phyloP scores from a whole-genome alignment of 2,329 filamentous ascomycete genomes.

The Ophiosphaerella herpotricha region DNA sequence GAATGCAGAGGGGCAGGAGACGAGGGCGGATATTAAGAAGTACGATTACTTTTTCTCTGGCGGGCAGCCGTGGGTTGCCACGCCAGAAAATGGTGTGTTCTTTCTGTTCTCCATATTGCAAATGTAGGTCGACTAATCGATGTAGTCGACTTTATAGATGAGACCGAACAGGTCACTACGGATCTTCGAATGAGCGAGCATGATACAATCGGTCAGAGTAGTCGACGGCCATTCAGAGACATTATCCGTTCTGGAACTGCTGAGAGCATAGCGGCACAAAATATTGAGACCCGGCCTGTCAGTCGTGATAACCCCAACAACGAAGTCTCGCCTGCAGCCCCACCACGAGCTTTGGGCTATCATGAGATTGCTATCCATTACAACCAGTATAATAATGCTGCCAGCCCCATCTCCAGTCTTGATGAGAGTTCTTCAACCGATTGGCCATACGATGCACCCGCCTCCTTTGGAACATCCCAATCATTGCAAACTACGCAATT shows the following conservation, averaged over 20 bases:
- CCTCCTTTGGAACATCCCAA: neutral
- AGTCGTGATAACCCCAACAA: neutral
- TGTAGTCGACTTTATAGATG: slow-evolving; percentile 24
- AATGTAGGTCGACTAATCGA: slow-evolving; percentile 1
- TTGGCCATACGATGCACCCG: slow-evolving; percentile 7
- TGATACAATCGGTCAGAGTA: neutral
- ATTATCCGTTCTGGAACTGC: slow-evolving; percentile 1
- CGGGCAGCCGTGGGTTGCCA: slow-evolving; percentile 20
- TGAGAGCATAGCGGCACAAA: neutral
- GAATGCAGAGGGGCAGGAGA: slow-evolving; percentile 16
- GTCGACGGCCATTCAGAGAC: slow-evolving; percentile 4
- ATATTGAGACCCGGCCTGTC: neutral
- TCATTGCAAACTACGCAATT: neutral
- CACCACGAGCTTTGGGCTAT: neutral
- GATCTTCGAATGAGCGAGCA: slow-evolving; percentile 6
- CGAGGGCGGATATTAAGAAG: slow-evolving; percentile 27
- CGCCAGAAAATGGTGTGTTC: slow-evolving; percentile 17
- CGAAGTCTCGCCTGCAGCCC: neutral
- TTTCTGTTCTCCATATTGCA: neutral
- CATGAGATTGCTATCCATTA: slow-evolving; percentile 3
- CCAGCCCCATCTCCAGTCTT: slow-evolving; percentile 11
- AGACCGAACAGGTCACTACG: slow-evolving; percentile 17
- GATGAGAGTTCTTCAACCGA: slow-evolving; percentile 5
- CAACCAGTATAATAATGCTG: slow-evolving; percentile 8
- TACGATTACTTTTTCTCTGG: slow-evolving; percentile 30